phyloP scores from a whole-genome alignment of 192 early-diverging fungal species.

The Dissophora globulifera region DNA sequence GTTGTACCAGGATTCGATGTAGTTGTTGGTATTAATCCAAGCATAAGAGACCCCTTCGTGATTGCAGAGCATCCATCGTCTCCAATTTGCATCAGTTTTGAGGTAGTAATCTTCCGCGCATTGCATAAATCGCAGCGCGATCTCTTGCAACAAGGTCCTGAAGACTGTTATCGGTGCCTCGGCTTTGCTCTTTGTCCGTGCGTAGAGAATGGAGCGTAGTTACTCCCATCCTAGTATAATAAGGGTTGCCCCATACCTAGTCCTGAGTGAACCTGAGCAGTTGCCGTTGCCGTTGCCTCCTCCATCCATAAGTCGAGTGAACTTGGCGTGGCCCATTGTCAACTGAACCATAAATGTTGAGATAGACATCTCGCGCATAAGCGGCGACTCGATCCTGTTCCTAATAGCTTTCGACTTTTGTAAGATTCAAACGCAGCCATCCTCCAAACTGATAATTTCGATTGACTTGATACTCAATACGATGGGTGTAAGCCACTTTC shows the following conservation, averaged over 20 bases:
- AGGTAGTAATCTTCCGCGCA: not conserved
- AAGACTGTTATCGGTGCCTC: not conserved
- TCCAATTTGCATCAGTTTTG: not conserved
- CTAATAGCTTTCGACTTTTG: constrained; percentile 17
- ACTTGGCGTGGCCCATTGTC: constrained; percentile 25
- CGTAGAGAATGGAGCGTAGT: constrained; percentile 4
- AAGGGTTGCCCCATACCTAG: not conserved
- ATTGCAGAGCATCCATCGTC: constrained; percentile 12
- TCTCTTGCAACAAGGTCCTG: not conserved
- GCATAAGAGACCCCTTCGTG: not conserved
- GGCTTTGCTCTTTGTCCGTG: not conserved
- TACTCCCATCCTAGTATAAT: too few species aligned
- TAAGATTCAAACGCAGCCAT: constrained; percentile 1
- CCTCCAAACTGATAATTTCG: constrained; percentile 6
- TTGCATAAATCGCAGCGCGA: not conserved
- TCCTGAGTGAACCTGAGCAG: too few species aligned
- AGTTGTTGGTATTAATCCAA: constrained; percentile 3
- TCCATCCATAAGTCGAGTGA: not conserved
- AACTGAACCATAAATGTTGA: constrained; percentile 5
- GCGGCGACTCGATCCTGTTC: not conserved
- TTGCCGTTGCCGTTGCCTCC: too few species aligned
- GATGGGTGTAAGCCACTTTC: constrained; percentile 1
- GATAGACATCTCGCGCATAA: constrained; percentile 5
- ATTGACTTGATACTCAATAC: constrained; percentile 9
- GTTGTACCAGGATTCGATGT: constrained; percentile 1